Evolutionary conservation across 371 early-diverging fungal species (phyloP).

Genomic region (Syncephalastrum monosporum): DNA sequence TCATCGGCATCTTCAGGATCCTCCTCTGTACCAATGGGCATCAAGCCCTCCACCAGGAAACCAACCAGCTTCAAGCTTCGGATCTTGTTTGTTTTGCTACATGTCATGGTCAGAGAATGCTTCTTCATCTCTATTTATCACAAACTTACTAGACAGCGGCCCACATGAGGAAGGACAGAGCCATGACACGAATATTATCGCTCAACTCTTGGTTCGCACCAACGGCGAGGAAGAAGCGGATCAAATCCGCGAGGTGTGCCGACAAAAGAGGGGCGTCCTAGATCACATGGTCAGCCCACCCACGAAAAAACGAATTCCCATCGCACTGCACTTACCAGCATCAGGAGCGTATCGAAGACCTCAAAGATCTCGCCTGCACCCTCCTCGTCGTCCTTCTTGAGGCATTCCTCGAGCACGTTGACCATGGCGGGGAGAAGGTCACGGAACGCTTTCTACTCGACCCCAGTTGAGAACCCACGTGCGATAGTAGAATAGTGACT

Average conservation of each 20-base stretch:
- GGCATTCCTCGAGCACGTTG: conserved; percentile 74
- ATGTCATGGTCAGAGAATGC: not conserved
- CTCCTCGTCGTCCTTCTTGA: conserved; percentile 71
- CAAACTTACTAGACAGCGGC: conserved; percentile 72
- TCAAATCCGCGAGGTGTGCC: conserved; percentile 73
- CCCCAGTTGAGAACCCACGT: not conserved
- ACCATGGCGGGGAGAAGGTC: conserved; percentile 83
- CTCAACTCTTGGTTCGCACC: conserved; percentile 67
- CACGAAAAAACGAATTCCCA: too few species aligned
- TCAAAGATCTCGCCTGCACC: conserved; percentile 76
- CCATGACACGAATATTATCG: conserved; percentile 74
- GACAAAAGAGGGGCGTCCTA: conserved; percentile 79
- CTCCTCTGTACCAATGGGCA: conserved; percentile 85
- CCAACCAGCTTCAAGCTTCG: conserved; percentile 77
- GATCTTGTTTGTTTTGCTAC: conserved; percentile 75
- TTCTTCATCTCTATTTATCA: not conserved
- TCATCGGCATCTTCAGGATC: conserved; percentile 85
- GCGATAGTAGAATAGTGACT: conserved; percentile 8
- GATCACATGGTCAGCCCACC: not conserved
- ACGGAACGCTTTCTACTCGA: conserved; percentile 57
- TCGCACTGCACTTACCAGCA: conserved; percentile 42
- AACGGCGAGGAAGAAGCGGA: conserved; percentile 75
- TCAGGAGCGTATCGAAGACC: conserved; percentile 78
- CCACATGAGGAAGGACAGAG: conserved; percentile 85
- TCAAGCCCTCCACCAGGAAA: conserved; percentile 71